These are phyloP conservation scores for Sclerotiophoma versabilis DNA, from an alignment of 2,329 filamentous ascomycete species.

Conservation along the genomic window DNA sequence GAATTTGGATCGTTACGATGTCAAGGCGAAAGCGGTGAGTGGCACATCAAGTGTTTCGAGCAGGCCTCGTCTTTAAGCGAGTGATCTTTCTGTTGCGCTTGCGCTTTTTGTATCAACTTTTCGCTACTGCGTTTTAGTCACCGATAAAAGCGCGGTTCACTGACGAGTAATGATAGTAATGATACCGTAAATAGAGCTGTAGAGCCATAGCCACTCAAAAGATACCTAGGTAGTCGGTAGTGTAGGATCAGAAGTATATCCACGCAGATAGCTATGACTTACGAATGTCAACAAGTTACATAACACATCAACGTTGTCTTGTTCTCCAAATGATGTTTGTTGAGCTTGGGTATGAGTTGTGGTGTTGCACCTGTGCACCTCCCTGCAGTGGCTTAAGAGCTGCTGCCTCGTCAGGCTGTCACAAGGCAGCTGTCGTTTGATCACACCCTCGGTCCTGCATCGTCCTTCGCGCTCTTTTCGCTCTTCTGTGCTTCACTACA, in stretches of 20 bases:
- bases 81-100: conserved; percentile 19
- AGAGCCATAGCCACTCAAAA: conserved; percentile 23
- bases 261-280: conserved; percentile 13
- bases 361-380: background rate
- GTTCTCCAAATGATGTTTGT: background rate
- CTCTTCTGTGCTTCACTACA: background rate
- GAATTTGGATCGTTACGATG: conserved; percentile 74
- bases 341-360: background rate
- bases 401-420: conserved; percentile 1
- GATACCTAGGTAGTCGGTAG: conserved; percentile 28
- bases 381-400: background rate
- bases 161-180: conserved; percentile 35
- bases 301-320: background rate
- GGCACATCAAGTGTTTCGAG: conserved; percentile 33
- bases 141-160: conserved; percentile 22
- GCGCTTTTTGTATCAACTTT: conserved; percentile 17
- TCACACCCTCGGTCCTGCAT: background rate
- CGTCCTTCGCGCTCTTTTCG: background rate
- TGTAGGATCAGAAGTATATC: conserved; percentile 15
- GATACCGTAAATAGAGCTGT: conserved; percentile 26
- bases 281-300: conserved; percentile 5
- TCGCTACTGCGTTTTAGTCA: conserved; percentile 9
- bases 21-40: conserved; percentile 45
- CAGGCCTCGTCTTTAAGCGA: conserved; percentile 35
- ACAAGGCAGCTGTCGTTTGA: conserved; percentile 3